phyloP scores from a whole-genome alignment of 192 early-diverging fungal species.

The Helicostylum pulchrum region DNA sequence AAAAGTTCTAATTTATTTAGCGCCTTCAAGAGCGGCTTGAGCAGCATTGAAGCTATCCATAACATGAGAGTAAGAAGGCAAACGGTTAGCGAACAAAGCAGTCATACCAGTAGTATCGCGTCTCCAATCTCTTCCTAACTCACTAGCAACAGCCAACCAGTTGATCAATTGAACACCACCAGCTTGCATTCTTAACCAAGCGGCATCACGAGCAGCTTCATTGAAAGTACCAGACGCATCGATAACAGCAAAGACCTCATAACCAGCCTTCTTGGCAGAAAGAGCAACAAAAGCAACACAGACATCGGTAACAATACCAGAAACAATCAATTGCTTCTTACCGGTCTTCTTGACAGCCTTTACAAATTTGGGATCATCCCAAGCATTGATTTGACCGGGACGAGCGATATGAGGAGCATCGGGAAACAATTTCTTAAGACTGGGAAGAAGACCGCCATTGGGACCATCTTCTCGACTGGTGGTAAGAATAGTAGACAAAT shows the following conservation, averaged over 20 bases:
- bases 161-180: constrained; percentile 31
- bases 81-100: constrained; percentile 22
- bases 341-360: constrained; percentile 31
- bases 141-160: constrained; percentile 32
- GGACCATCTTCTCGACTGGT: constrained; percentile 32
- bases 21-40: background rate
- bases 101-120: constrained; percentile 23
- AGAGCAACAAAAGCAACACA: constrained; percentile 32
- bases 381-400: constrained; percentile 35
- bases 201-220: constrained; percentile 22
- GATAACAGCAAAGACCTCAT: constrained; percentile 33
- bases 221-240: constrained; percentile 37
- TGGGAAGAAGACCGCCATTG: constrained; percentile 24
- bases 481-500: constrained; percentile 28
- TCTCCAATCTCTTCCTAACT: constrained; percentile 34
- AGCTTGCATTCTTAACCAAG: constrained; percentile 31
- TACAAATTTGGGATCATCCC: constrained; percentile 27
- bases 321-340: constrained; percentile 32
- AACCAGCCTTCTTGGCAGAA: constrained; percentile 36
- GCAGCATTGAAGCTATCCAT: constrained; percentile 27
- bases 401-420: constrained; percentile 27
- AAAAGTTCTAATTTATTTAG: too few species aligned
- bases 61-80: constrained; percentile 24
- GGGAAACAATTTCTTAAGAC: constrained; percentile 29
- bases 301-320: constrained; percentile 37